Conservation (phyloP, 1,284 basidiomycete genomes). For the Paramarasmius palmivorus region DNA sequence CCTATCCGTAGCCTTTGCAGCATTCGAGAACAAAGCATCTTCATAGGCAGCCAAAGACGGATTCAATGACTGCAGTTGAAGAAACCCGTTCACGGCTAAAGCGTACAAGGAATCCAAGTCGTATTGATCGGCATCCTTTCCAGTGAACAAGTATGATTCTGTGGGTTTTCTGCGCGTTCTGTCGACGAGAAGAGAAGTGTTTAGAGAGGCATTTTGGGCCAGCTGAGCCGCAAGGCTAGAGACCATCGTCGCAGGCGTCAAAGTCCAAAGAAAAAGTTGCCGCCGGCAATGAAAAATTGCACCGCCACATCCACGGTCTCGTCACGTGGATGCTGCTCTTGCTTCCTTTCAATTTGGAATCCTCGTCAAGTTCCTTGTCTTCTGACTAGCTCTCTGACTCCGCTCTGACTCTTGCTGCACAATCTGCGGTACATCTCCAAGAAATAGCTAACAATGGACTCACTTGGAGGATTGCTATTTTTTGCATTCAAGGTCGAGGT, state of each 20-base stretch:
- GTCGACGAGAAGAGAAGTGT: slow-evolving; percentile 74
- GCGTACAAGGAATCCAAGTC: slow-evolving; percentile 88
- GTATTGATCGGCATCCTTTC: slow-evolving; percentile 77
- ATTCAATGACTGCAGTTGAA: slow-evolving; percentile 73
- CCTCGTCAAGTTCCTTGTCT: too few relatives aligned
- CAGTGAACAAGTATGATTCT: slow-evolving; percentile 86
- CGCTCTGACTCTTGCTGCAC: too few relatives aligned
- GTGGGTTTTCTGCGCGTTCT: slow-evolving; percentile 60
- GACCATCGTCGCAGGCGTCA: slow-evolving; percentile 42
- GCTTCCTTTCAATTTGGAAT: too few relatives aligned
- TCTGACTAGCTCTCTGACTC: too few relatives aligned
- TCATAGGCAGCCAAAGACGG: slow-evolving; percentile 69
- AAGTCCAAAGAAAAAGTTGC: slow-evolving; percentile 1
- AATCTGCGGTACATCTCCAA: too few relatives aligned
- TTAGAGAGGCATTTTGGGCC: slow-evolving; percentile 79
- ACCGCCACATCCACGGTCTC: too few relatives aligned
- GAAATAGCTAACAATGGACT: too few relatives aligned
- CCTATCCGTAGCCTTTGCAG: slow-evolving; percentile 77
- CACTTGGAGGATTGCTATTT: too few relatives aligned
- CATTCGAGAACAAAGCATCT: slow-evolving; percentile 80
- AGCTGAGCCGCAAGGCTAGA: slow-evolving; percentile 87
- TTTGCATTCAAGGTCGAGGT: too few relatives aligned
- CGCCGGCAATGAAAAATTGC: not conserved
- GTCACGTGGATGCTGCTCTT: too few relatives aligned
- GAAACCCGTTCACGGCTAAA: slow-evolving; percentile 80